Evolutionary conservation across 2,329 filamentous ascomycete genomes (phyloP).

Genomic region (Macroventuria anomochaeta): DNA sequence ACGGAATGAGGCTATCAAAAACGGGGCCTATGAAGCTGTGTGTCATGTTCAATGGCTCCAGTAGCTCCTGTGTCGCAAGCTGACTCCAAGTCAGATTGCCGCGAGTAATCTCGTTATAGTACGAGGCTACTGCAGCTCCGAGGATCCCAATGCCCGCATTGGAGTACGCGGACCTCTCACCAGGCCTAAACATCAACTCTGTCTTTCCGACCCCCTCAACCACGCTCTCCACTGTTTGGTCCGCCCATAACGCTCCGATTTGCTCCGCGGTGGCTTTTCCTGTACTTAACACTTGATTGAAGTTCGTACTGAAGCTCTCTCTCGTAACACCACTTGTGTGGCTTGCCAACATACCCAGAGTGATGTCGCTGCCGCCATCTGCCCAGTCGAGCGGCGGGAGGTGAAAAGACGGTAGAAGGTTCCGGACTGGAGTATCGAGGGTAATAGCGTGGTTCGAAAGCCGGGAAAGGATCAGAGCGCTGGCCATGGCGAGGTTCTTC

Average conservation of each 20-base stretch:
- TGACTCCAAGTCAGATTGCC: conserved; percentile 33
- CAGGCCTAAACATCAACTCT: conserved; percentile 40
- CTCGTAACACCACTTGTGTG: conserved; percentile 38
- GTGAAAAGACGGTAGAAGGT: conserved; percentile 31
- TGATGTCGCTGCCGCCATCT: conserved; percentile 42
- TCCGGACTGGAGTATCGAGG: conserved; percentile 33
- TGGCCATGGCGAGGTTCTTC: conserved; percentile 38
- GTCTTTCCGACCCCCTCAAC: conserved; percentile 26
- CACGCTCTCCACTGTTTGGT: conserved; percentile 26
- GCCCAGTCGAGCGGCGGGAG: conserved; percentile 36
- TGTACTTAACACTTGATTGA: conserved; percentile 34
- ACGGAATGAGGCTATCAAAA: conserved; percentile 17
- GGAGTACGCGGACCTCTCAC: conserved; percentile 39
- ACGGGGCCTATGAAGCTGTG: conserved; percentile 13
- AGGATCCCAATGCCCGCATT: conserved; percentile 40
- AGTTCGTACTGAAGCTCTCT: conserved; percentile 40
- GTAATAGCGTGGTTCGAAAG: conserved; percentile 16
- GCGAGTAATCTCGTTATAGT: conserved; percentile 32
- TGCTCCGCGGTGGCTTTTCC: conserved; percentile 33
- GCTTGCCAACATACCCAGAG: conserved; percentile 41
- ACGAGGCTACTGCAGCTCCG: conserved; percentile 31
- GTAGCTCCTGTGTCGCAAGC: conserved; percentile 26
- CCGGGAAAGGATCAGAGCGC: conserved; percentile 24
- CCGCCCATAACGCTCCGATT: conserved; percentile 38
- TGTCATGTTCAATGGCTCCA: conserved; percentile 28